Conservation (phyloP, 331 rosid species). For the Stylosanthes scabra region DNA sequence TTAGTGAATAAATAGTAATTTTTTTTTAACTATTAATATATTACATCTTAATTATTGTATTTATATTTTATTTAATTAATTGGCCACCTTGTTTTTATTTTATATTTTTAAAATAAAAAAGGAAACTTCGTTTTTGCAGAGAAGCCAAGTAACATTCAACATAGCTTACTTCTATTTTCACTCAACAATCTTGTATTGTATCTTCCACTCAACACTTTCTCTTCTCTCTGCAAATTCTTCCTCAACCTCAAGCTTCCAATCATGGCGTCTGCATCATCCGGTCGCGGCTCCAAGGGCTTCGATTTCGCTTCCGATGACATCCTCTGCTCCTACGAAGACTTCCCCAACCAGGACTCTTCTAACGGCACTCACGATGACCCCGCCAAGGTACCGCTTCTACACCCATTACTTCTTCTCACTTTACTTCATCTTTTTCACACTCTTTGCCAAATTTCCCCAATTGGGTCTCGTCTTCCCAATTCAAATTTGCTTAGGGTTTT, state of each 20-base stretch:
- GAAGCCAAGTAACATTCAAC: not conserved
- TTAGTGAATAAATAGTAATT: too few relatives aligned
- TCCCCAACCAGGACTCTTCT: constrained; percentile 53
- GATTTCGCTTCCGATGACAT: constrained; percentile 78
- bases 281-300: constrained; percentile 60
- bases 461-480: constrained; percentile 10
- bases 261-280: constrained; percentile 82
- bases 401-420: not conserved
- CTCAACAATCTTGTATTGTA: constrained; percentile 27
- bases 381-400: constrained; percentile 53
- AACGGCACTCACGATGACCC: constrained; percentile 65
- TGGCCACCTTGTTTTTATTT: too few relatives aligned
- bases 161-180: not conserved
- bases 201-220: constrained; percentile 5
- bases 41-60: too few relatives aligned
- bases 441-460: constrained; percentile 1
- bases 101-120: constrained; percentile 18
- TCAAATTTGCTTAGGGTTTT: constrained; percentile 33
- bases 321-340: constrained; percentile 72
- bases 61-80: too few relatives aligned
- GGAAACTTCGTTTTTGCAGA: constrained; percentile 30
- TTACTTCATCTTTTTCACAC: not conserved
- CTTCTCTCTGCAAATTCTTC: constrained; percentile 33
- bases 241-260: not conserved
- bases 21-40: too few relatives aligned